A percentile compares a stretch with the other conserved stretches of the same genome.
phyloP scores from a whole-genome alignment of 192 early-diverging fungal genomes.

The Backusella parvicylindrica region DNA sequence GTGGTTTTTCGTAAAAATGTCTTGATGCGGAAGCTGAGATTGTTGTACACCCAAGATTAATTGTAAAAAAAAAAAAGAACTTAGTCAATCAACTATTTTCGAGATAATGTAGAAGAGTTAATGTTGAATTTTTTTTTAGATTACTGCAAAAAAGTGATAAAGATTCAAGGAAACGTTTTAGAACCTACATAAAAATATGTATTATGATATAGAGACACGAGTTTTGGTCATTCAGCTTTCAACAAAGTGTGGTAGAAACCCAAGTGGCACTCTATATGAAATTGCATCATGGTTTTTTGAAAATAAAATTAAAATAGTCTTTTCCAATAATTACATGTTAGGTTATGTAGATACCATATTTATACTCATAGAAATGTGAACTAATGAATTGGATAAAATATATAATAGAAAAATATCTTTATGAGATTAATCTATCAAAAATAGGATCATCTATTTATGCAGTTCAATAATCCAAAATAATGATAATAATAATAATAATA shows the following conservation, averaged over 20 bases:
- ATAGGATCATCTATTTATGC: not conserved
- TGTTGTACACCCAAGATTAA: not conserved
- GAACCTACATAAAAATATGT: not conserved
- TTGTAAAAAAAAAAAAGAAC: not conserved
- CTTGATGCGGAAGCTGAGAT: not conserved
- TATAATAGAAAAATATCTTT: not conserved
- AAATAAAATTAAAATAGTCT: not conserved
- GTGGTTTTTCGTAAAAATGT: not conserved
- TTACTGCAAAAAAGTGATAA: not conserved
- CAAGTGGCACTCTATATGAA: not conserved
- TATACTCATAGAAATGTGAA: not conserved
- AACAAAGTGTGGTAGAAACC: not conserved
- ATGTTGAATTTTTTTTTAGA: not conserved
- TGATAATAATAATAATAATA: too few relatives aligned
- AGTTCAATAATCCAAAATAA: not conserved
- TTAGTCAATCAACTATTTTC: not conserved
- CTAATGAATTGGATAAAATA: not conserved
- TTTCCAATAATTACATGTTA: not conserved
- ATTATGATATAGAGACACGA: not conserved
- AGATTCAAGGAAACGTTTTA: too few relatives aligned
- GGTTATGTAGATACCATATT: not conserved
- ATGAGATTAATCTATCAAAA: not conserved
- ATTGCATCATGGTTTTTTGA: not conserved
- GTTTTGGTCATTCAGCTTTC: not conserved
- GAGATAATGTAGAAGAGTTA: not conserved